Evolutionary conservation across 2,329 filamentous ascomycete species (phyloP), one percentile per base, ranked within the genome.

Genomic region (Diaporthe citriasiana): DNA sequence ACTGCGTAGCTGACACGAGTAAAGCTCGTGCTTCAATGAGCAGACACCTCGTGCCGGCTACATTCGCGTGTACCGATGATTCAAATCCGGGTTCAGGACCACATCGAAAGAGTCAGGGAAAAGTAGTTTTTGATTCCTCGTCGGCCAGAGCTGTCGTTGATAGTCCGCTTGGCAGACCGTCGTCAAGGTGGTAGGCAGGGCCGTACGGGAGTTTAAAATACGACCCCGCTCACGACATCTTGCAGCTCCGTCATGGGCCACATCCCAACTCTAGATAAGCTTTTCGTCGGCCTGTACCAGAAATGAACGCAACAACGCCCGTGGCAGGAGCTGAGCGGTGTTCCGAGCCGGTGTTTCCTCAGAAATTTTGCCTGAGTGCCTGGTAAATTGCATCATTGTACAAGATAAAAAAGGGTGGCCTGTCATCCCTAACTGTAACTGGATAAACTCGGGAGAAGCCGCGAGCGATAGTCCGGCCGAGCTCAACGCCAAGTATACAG

Each of bases 381-480:
- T 50, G 22, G 12, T 50, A 50, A 1, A 17, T 57, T 57, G 33
- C 55, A 57, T 57, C 33, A 25, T 25, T 56, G 10, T n/a, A 7
- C 33, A 38, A 33, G 55, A 57, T 38, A 38, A 7, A 5, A 38
- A 57, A n/a, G n/a, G 55, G 55, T n/a, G 47, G n/a, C 47, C 45
- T 17, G 53, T 25, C 33, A n/a, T 57, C 55, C 55, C 55, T 57
- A 51, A n/a, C n/a, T 27, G 9, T 57, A 51, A n/a, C n/a, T 27
- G 9, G 47, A 9, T 22, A 65, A 27, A n/a, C 45, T 38, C 45
- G 63, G 63, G n/a, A 53, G 47, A 53, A 53, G 63, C 63, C 47
- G 63, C 63, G 63, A 68, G 45, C 30, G 63, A 68, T 19, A 53
- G 63, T 27, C n/a, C 33, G 45, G 45, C 15, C 63, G 13, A 51